phyloP scores from a whole-genome alignment of 75 land plant genomes.

The Isoetes taiwanensis region DNA sequence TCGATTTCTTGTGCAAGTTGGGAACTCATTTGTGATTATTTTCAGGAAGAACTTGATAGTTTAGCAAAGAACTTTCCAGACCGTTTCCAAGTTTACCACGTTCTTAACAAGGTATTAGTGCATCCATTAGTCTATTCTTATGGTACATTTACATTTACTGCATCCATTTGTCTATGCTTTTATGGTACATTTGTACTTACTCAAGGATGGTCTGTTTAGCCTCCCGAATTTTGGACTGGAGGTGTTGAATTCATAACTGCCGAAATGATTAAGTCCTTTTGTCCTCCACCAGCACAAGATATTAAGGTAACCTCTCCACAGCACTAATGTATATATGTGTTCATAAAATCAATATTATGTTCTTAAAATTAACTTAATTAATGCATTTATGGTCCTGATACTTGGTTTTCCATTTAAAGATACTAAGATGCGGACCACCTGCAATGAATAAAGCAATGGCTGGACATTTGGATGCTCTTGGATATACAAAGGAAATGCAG shows the following conservation, averaged over 20 bases:
- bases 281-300: slow-evolving; percentile 72
- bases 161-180: background rate
- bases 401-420: slow-evolving; percentile 22
- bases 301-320: slow-evolving; percentile 54
- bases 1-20: background rate
- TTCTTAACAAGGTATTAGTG: slow-evolving; percentile 56
- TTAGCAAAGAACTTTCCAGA: slow-evolving; percentile 42
- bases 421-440: slow-evolving; percentile 88
- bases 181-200: background rate
- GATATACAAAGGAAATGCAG: slow-evolving; percentile 70
- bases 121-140: background rate
- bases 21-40: background rate
- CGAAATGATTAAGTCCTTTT: slow-evolving; percentile 69
- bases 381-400: too few relatives aligned
- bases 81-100: slow-evolving; percentile 64
- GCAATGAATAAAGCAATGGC: slow-evolving; percentile 96
- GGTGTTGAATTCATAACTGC: slow-evolving; percentile 85
- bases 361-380: too few relatives aligned
- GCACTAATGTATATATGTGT: background rate
- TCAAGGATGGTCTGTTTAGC: slow-evolving; percentile 21
- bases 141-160: background rate
- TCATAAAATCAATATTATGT: too few relatives aligned
- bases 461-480: slow-evolving; percentile 62
- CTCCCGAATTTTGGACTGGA: slow-evolving; percentile 80
- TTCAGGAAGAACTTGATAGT: slow-evolving; percentile 72